phyloP scores from a whole-genome alignment of 176 grass and related monocot genomes.

The Neostapfia colusana region DNA sequence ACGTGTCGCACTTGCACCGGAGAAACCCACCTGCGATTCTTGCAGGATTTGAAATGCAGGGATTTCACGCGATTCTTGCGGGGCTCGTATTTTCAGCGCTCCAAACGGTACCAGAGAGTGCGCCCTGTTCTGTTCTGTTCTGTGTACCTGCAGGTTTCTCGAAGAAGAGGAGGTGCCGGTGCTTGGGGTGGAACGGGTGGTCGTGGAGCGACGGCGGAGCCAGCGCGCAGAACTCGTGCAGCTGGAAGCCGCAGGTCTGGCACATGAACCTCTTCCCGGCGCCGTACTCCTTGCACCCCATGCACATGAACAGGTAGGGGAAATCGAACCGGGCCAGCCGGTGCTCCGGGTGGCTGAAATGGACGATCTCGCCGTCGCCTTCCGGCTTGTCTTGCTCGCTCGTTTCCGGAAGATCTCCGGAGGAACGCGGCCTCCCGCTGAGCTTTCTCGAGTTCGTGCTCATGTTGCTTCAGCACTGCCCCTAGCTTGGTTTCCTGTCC shows the following conservation, averaged over 20 bases:
- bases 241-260: constrained; percentile 70
- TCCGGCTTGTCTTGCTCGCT: background rate
- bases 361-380: constrained; percentile 39
- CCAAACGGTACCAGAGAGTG: background rate
- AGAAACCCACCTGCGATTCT: constrained; percentile 50
- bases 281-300: constrained; percentile 89
- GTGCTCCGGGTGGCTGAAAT: constrained; percentile 90
- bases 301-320: constrained; percentile 81
- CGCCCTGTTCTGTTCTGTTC: too few species aligned
- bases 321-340: constrained; percentile 51
- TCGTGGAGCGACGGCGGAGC: constrained; percentile 62
- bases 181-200: constrained; percentile 69
- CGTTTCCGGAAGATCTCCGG: background rate
- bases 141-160: constrained; percentile 51
- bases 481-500: background rate
- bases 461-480: constrained; percentile 34
- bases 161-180: constrained; percentile 74
- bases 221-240: constrained; percentile 88
- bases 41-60: too few species aligned
- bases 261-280: constrained; percentile 80
- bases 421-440: constrained; percentile 28
- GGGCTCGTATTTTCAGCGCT: background rate
- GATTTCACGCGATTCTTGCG: too few species aligned
- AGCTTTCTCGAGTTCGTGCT: constrained; percentile 50
- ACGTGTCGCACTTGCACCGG: constrained; percentile 71